Conservation (phyloP, 805 yeast genomes). For the Pichia exigua region DNA sequence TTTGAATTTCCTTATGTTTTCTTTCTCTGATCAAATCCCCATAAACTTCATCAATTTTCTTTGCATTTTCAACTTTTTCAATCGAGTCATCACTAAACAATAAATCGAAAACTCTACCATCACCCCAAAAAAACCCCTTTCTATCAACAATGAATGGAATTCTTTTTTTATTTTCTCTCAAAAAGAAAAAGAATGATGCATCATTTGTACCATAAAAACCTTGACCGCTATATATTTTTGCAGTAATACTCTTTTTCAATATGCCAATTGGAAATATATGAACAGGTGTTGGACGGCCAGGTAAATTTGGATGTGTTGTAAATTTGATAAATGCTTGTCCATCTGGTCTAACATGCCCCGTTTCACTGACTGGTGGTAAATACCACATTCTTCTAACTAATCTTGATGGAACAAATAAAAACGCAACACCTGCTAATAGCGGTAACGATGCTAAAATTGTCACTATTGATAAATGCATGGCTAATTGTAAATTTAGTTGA, state of each 20-base stretch:
- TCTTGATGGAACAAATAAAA: constrained; percentile 56
- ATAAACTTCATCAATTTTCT: constrained; percentile 24
- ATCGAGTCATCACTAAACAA: constrained; percentile 73
- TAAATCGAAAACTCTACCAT: constrained; percentile 76
- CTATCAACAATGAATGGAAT: constrained; percentile 76
- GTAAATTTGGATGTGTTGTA: constrained; percentile 68
- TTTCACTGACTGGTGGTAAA: constrained; percentile 35
- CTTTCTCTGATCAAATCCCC: constrained; percentile 33
- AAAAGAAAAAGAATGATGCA: constrained; percentile 62
- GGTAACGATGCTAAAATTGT: constrained; percentile 36
- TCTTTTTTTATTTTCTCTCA: constrained; percentile 48
- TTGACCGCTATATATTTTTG: constrained; percentile 78
- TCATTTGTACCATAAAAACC: constrained; percentile 84
- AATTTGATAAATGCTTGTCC: constrained; percentile 42
- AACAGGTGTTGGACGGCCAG: constrained; percentile 71
- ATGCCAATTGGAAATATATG: constrained; percentile 54
- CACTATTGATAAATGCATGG: constrained; percentile 26
- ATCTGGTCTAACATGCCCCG: constrained; percentile 34
- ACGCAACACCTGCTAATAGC: constrained; percentile 30
- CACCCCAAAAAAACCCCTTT: constrained; percentile 89
- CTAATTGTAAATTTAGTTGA: constrained; percentile 19
- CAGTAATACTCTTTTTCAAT: constrained; percentile 47
- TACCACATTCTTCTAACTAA: constrained; percentile 71
- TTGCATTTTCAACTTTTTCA: constrained; percentile 59
- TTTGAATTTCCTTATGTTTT: constrained; percentile 53